Evolutionary conservation across 371 early-diverging fungal genomes (phyloP), one percentile per base, ranked within the genome.

Genomic region (Enterospora canceri): DNA sequence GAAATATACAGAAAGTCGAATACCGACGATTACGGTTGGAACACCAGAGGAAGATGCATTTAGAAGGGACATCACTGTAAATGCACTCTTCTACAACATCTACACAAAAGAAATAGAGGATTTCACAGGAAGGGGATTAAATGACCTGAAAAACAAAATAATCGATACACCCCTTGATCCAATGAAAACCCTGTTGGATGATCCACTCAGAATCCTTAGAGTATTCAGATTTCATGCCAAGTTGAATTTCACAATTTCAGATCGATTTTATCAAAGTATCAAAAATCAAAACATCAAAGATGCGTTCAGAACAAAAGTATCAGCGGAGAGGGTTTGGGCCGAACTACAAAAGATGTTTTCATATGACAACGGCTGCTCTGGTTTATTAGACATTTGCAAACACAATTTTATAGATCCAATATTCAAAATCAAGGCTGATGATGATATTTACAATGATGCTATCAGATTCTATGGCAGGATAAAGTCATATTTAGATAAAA

Each of bases 11-110:
- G 86, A 86, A 21, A 83, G 85, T 40, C 82, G 96, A 12, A 90
- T 92, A 30, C 96, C 95, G 16, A 76, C 77, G 2, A 74, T 90
- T 85, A 84, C 82, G 40, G 89, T 88, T 76, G 96, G 96, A 2
- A 89, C 92, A 21, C 91, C 96, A 0, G 60, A 79, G n/a, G 88
- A 95, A 71, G 99, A 98, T 79, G 93, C 99, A 0, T 80, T 84
- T 40, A 87, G 99, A 4, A 83, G 99, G 30, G 99, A 98, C 79
- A 87, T 88, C 3, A 96, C 97, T 18, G 92, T 98, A 78, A 98
- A 98, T 73, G 85, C 95, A 28, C 82, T 98, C 55, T 95, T 95
- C 70, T 98, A 91, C 81, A 98, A 96, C 79, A 82, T 98, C 23
- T 86, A 88, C 70, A 87, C 91, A 0, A 71, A 77, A 0, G 31